These are phyloP conservation scores for Chlamydomonas applanata DNA, from an alignment of 139 green algal genomes.

Conservation along the genomic window DNA sequence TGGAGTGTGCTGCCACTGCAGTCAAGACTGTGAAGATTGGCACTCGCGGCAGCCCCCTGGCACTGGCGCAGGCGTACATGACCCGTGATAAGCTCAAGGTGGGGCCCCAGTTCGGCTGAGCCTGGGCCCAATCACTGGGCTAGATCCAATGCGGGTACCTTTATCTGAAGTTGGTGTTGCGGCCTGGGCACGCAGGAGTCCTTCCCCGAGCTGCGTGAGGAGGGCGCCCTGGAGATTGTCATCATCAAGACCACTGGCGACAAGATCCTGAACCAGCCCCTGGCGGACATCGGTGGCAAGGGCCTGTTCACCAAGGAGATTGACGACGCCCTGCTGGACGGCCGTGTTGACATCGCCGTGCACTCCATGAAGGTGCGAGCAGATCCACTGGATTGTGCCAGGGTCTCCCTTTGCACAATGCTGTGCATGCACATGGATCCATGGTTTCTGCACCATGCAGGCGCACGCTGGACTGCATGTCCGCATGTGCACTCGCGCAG, in stretches of 20 bases:
- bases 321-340: conserved; percentile 94
- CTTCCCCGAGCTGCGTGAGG: conserved; percentile 87
- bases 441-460: not conserved
- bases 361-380: conserved; percentile 97
- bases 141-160: not conserved
- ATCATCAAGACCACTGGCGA: conserved; percentile 99
- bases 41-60: conserved; percentile 88
- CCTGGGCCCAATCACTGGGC: not conserved
- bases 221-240: conserved; percentile 95
- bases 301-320: conserved; percentile 99
- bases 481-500: too few species aligned
- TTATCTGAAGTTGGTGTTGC: too few species aligned
- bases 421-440: not conserved
- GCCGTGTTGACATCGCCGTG: conserved; percentile 96
- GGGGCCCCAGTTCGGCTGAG: not conserved
- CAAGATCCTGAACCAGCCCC: conserved; percentile 96
- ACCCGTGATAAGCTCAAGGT: conserved; percentile 93
- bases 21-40: conserved; percentile 78
- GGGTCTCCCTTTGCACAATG: not conserved
- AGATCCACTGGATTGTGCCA: not conserved
- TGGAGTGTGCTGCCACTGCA: conserved; percentile 31
- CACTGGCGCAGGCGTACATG: conserved; percentile 96
- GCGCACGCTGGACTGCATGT: not conserved
- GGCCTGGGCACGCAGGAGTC: conserved; percentile 37
- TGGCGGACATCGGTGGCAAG: conserved; percentile 99